Evolutionary conservation across 495 filamentous ascomycete genomes (phyloP).

Genomic region (Penicillium waksmanii): DNA sequence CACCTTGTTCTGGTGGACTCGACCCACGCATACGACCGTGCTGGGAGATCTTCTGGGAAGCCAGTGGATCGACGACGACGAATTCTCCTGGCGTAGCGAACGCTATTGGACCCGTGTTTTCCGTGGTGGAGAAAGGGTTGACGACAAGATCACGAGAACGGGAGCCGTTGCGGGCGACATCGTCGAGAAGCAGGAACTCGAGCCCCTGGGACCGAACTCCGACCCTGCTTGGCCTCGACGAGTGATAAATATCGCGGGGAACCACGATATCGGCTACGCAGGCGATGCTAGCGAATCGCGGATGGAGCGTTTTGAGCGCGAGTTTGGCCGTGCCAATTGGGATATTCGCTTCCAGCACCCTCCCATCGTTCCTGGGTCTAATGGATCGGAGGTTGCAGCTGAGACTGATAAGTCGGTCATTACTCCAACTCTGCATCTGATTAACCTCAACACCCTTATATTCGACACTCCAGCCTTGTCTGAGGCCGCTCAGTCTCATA

Average conservation of each 20-base stretch:
- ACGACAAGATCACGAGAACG: slow-evolving; percentile 57
- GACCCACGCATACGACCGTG: slow-evolving; percentile 85
- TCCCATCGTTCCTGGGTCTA: slow-evolving; percentile 36
- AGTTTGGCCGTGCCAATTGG: slow-evolving; percentile 88
- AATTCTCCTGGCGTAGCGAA: slow-evolving; percentile 71
- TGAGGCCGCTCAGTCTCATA: slow-evolving; percentile 64
- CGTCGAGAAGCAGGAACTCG: slow-evolving; percentile 45
- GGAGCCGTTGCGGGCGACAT: slow-evolving; percentile 26
- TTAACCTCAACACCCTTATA: slow-evolving; percentile 89
- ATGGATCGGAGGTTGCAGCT: slow-evolving; percentile 2
- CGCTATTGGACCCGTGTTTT: slow-evolving; percentile 88
- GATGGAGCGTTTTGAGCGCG: slow-evolving; percentile 75
- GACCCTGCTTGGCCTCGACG: slow-evolving; percentile 68
- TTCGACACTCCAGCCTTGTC: slow-evolving; percentile 80
- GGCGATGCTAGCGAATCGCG: slow-evolving; percentile 78
- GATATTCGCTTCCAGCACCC: slow-evolving; percentile 68
- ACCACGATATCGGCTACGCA: slow-evolving; percentile 95
- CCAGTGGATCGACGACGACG: slow-evolving; percentile 87
- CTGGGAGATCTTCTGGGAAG: slow-evolving; percentile 93
- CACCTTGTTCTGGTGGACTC: slow-evolving; percentile 76
- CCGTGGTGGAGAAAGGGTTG: slow-evolving; percentile 64
- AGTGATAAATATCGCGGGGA: slow-evolving; percentile 88
- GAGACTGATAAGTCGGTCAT: slow-evolving; percentile 26
- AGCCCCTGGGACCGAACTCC: slow-evolving; percentile 52
- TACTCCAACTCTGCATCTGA: slow-evolving; percentile 65